Evolutionary conservation across 2,329 filamentous ascomycete genomes (phyloP).

Genomic region (Penicillium thymicola): DNA sequence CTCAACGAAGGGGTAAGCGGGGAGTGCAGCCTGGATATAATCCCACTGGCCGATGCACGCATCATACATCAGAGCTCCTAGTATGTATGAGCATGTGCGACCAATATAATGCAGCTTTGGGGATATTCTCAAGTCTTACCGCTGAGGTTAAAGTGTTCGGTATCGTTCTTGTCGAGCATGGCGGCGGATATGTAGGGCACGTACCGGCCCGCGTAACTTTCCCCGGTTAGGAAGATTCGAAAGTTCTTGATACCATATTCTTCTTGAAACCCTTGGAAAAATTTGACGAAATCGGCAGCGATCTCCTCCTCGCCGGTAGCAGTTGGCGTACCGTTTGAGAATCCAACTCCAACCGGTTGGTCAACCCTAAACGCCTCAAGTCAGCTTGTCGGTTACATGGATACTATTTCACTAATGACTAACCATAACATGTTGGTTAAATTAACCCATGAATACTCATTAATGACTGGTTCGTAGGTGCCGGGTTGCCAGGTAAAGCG

Average conservation of each 20-base stretch:
- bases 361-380: slow-evolving; percentile 22
- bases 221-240: slow-evolving; percentile 72
- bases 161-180: slow-evolving; percentile 68
- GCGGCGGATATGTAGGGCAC: slow-evolving; percentile 71
- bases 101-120: neutral
- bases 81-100: neutral
- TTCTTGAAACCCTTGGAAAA: slow-evolving; percentile 74
- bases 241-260: slow-evolving; percentile 65
- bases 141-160: slow-evolving; percentile 64
- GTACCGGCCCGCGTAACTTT: slow-evolving; percentile 67
- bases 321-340: slow-evolving; percentile 62
- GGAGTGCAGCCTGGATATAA: slow-evolving; percentile 33
- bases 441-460: slow-evolving; percentile 69
- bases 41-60: slow-evolving; percentile 52
- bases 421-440: slow-evolving; percentile 75
- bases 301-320: slow-evolving; percentile 67
- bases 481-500: slow-evolving; percentile 70
- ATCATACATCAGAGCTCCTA: slow-evolving; percentile 65
- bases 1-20: slow-evolving; percentile 44
- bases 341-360: slow-evolving; percentile 62
- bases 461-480: slow-evolving; percentile 61
- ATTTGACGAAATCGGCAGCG: slow-evolving; percentile 68
- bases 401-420: slow-evolving; percentile 29
- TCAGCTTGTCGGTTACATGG: neutral
- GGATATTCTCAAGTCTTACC: slow-evolving; percentile 38